Conservation (phyloP, 768 basidiomycete species). For the Lactifluus echinatus region DNA sequence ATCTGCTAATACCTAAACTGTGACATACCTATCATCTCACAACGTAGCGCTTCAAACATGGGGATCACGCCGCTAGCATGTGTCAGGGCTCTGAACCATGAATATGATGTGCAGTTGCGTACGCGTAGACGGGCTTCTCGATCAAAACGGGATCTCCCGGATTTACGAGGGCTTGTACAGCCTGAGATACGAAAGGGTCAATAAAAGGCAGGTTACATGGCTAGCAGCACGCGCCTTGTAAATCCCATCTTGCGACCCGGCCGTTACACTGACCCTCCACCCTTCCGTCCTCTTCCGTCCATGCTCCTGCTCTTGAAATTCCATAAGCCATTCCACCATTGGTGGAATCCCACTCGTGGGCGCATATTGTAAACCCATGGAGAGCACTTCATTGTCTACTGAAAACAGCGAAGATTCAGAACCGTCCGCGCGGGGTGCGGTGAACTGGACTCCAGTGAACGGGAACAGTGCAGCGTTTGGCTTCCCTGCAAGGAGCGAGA, state of each 20-base stretch:
- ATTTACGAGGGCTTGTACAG: slow-evolving; percentile 60
- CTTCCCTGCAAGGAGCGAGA: slow-evolving; percentile 84
- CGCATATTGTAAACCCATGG: slow-evolving; percentile 67
- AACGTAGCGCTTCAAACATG: slow-evolving; percentile 46
- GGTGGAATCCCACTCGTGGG: slow-evolving; percentile 58
- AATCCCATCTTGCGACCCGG: slow-evolving; percentile 84
- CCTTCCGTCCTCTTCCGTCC: slow-evolving; percentile 44
- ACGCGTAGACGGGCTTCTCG: slow-evolving; percentile 78
- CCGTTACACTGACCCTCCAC: slow-evolving; percentile 73
- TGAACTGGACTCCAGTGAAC: slow-evolving; percentile 70
- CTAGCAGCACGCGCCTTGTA: slow-evolving; percentile 53
- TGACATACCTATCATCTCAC: slow-evolving; percentile 46
- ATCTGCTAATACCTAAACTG: slow-evolving; percentile 17
- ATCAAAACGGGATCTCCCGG: slow-evolving; percentile 75
- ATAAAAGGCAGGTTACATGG: not conserved
- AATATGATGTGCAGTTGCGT: slow-evolving; percentile 22
- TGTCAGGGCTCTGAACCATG: slow-evolving; percentile 6
- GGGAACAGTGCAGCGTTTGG: slow-evolving; percentile 90
- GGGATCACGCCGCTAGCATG: slow-evolving; percentile 53
- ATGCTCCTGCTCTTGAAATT: slow-evolving; percentile 65
- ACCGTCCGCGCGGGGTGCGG: slow-evolving; percentile 39
- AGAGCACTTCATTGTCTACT: slow-evolving; percentile 52
- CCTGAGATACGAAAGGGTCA: slow-evolving; percentile 35
- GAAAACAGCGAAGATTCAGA: slow-evolving; percentile 42
- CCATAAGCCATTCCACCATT: slow-evolving; percentile 60